A percentile compares a stretch with the other conserved stretches of the same genome.
These are phyloP conservation scores for Golubevia sp. DNA, from an alignment of 1,284 basidiomycete genomes.

Conservation along the genomic window DNA sequence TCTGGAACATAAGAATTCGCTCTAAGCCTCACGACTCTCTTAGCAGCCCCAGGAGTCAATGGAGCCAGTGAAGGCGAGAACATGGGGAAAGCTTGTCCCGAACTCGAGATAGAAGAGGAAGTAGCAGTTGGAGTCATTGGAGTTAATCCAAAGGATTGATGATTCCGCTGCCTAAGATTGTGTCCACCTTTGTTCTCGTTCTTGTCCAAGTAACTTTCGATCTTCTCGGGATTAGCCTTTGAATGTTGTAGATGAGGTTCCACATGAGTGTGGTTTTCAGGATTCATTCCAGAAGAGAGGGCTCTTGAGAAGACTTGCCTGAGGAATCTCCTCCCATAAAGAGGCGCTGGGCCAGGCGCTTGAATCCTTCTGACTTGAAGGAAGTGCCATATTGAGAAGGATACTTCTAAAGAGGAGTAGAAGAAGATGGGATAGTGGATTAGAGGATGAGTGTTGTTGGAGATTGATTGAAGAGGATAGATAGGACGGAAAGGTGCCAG, in stretches of 20 bases:
- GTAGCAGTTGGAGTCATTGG: neutral
- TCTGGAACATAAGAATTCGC: slow-evolving; percentile 32
- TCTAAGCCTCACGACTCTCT: slow-evolving; percentile 18
- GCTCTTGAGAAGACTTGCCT: slow-evolving; percentile 28
- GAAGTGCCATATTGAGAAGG: slow-evolving; percentile 48
- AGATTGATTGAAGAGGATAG: neutral
- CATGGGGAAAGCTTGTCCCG: too few relatives aligned
- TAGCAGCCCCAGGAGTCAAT: slow-evolving; percentile 2
- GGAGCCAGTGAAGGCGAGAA: neutral
- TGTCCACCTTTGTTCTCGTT: neutral
- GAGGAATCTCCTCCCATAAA: slow-evolving; percentile 26
- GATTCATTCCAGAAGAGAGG: slow-evolving; percentile 28
- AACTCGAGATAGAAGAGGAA: neutral
- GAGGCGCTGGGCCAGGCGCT: slow-evolving; percentile 19
- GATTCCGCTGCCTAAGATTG: neutral
- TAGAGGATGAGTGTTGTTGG: slow-evolving; percentile 6
- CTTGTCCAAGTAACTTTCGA: slow-evolving; percentile 2
- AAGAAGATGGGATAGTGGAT: slow-evolving; percentile 13
- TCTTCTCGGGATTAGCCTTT: neutral
- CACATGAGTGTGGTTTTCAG: neutral
- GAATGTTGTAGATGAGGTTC: neutral
- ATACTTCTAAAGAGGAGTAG: slow-evolving; percentile 25
- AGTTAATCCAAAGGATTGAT: too few relatives aligned
- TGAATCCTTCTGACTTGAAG: slow-evolving; percentile 26
- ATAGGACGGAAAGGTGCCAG: neutral